Base-by-base conservation (phyloP, 106 monocot genomes). In the Triglochin maritima region DNA sequence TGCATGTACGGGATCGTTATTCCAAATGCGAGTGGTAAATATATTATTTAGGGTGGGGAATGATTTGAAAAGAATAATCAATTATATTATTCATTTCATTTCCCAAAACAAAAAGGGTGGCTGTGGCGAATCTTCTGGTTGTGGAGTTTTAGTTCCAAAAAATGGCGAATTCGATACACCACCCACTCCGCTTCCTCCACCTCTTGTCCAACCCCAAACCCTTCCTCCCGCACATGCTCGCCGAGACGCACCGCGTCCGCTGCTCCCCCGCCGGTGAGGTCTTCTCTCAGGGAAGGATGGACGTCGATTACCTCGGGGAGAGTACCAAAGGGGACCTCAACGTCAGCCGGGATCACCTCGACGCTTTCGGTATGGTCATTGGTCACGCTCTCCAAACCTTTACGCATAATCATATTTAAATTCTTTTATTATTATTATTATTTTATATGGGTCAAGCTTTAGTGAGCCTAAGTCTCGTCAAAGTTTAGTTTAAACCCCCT, bases 251-350 rank as follows among this genome's bases (percentile, higher is more conserved):
- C 61, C 12, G 61, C 45, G 42, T 41, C 49, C 16, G 64, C 48
- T 49, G 12, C 47, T 80, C 82, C 7, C 42, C 80, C 52, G 14
- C 82, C 70, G 7, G 84, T 43, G 84, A 85, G 52, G 73, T 79
- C 75, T 95, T 95, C 81, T 85, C 90, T 3, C 72, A 87, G 74
- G 77, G 81, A 70, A 77, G 73, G 49, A 90, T 90, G 17, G 85
- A 83, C 5, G 83, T 95, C 44, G 94, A 95, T 69, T 95, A 95
- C 59, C 78, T 95, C 5, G 94, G 90, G 9, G 87, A 95, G 83
- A 95, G 90, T 74, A 95, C 90, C 61, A 95, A 90, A 71, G 94
- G 90, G 56, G 85, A 95, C 75, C 73, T 95, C 77, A 87, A 83
- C 68, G 87, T 95, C 53, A 83, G 75, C 56, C 57, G 63, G 64